These are phyloP conservation scores for Centrapalus pauciflorus DNA, from an alignment of 129 eudicot species.

Conservation along the genomic window DNA sequence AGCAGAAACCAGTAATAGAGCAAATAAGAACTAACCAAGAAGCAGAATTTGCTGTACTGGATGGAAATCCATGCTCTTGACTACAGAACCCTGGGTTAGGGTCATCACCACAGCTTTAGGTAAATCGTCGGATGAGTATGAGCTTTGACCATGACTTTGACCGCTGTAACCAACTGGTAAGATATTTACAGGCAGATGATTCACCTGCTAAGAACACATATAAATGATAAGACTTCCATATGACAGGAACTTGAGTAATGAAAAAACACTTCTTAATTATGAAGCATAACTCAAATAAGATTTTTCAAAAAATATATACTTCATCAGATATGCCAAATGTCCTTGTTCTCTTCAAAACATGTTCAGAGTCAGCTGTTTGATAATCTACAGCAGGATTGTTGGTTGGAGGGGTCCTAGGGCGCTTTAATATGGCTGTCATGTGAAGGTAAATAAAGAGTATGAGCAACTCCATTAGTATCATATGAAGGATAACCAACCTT, in stretches of 20 bases:
- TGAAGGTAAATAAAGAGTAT: neutral
- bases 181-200: constrained; percentile 60
- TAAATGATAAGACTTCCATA: neutral
- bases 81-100: constrained; percentile 72
- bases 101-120: constrained; percentile 73
- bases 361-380: constrained; percentile 92
- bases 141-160: constrained; percentile 72
- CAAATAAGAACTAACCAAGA: constrained; percentile 51
- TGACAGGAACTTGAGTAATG: neutral
- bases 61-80: constrained; percentile 89
- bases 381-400: constrained; percentile 64
- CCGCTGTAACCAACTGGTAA: constrained; percentile 58
- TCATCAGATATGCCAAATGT: constrained; percentile 78
- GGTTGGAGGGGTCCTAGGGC: constrained; percentile 82
- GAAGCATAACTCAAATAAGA: neutral
- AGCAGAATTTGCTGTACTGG: constrained; percentile 71
- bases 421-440: constrained; percentile 56
- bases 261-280: neutral
- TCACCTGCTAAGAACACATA: constrained; percentile 41
- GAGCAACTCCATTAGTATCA: neutral
- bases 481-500: neutral
- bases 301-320: constrained; percentile 32
- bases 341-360: constrained; percentile 69
- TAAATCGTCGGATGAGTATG: constrained; percentile 74
- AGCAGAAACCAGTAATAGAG: neutral